Evolutionary conservation across 2,329 filamentous ascomycete species (phyloP), one percentile per base, ranked within the genome.

Genomic region (Xylariaceae sp.): DNA sequence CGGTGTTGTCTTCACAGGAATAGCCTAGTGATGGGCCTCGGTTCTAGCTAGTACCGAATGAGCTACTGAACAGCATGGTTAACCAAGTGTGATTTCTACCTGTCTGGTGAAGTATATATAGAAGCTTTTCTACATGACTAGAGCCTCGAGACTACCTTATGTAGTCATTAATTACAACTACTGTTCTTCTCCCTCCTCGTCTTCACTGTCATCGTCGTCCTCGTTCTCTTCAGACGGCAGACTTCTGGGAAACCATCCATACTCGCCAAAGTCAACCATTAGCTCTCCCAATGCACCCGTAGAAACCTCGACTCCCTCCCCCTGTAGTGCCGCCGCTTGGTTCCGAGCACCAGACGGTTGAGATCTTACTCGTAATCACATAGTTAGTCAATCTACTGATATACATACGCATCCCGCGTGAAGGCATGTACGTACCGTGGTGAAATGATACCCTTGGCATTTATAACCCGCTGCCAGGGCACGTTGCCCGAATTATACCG

Each of bases 381-480:
- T 47, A 25, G 4, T 22, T 22, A 27, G 35, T 16, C 4, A 22
- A 19, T 17, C 8, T 36, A 8, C 22, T 14, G 19, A 20, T 21
- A 21, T 14, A 37, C 10, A 19, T 37, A 12, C 5, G 17, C 22
- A 41, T 14, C 20, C 2, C 3, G 12, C 33, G 17, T 25, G 14
- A 40, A 5, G 39, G 12, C 17, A 4, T 23, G 10, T 12, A 22
- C 27, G 4, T 39, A 92, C 88, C 91, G 80, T 6, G 86, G 86
- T 36, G 90, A 95, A 55, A 97, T 94, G 48, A 81, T 73, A 19
- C 92, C 91, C 67, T 87, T 92, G 12, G 88, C 72, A 65, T 92
- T 95, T 63, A 97, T 86, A 48, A 97, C 88, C 47, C 93, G 76
- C 71, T 97, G 92, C 92, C 92, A 97, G 0, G 92, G 92, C 3